Percentiles rank a stretch among this genome's conserved stretches.
These are phyloP conservation scores for Crithidia mellificae DNA, from an alignment of 208 protist species.

Conservation along the genomic window DNA sequence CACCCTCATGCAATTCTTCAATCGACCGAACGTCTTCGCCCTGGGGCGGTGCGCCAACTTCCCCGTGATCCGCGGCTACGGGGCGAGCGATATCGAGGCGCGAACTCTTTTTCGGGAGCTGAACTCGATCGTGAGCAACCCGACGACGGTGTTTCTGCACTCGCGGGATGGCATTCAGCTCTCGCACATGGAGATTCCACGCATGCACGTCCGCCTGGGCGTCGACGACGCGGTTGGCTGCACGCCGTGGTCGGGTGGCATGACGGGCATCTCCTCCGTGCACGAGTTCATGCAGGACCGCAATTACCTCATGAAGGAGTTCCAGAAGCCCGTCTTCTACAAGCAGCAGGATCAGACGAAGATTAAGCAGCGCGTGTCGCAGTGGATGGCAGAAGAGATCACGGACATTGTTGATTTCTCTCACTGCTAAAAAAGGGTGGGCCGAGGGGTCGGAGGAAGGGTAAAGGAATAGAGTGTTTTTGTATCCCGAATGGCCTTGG, in stretches of 20 bases:
- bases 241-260: conserved; percentile 79
- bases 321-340: conserved; percentile 79
- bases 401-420: conserved; percentile 85
- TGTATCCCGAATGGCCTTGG: too few species aligned
- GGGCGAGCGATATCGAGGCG: conserved; percentile 72
- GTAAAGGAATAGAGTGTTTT: background rate
- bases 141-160: conserved; percentile 62
- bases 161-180: conserved; percentile 60
- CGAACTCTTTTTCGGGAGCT: conserved; percentile 77
- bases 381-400: conserved; percentile 69
- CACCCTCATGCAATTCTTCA: conserved; percentile 83
- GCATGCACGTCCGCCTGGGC: conserved; percentile 73
- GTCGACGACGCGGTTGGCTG: conserved; percentile 72
- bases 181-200: conserved; percentile 63
- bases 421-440: conserved; percentile 55
- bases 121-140: conserved; percentile 74
- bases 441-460: background rate
- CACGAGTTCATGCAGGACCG: conserved; percentile 85
- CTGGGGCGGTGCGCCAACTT: conserved; percentile 79
- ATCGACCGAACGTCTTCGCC: conserved; percentile 75
- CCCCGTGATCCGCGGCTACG: conserved; percentile 63
- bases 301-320: conserved; percentile 77
- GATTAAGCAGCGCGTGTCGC: conserved; percentile 63
- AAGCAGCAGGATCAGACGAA: conserved; percentile 81
- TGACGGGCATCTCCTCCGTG: conserved; percentile 63